Evolutionary conservation across 2,329 filamentous ascomycete species (phyloP).

Genomic region (Ophiostoma novo-ulmi): DNA sequence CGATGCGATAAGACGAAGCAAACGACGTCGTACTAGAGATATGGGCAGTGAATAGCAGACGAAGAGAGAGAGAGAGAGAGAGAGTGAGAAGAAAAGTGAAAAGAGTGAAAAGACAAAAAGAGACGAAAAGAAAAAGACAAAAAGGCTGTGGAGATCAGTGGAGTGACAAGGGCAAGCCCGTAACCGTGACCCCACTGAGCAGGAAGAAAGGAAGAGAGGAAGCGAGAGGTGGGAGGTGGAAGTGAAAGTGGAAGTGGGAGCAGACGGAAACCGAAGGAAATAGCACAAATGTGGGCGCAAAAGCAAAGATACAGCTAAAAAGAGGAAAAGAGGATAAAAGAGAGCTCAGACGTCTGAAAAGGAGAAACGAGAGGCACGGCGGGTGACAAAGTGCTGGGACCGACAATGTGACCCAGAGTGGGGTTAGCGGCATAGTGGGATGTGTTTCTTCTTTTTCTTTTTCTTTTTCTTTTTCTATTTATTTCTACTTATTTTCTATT

Average conservation of each 20-base stretch:
- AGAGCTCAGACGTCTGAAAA: not conserved
- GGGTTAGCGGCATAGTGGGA: not conserved
- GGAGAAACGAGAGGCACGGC: slow-evolving; percentile 7
- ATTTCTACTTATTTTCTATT: no score
- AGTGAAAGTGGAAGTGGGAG: no score
- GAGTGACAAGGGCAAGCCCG: slow-evolving; percentile 8
- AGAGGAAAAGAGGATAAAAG: no score
- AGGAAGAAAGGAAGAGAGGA: slow-evolving; percentile 17
- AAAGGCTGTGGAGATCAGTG: slow-evolving; percentile 25
- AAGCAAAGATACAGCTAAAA: not conserved
- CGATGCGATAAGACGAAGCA: no score
- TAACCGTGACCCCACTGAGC: slow-evolving; percentile 18
- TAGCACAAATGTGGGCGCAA: no score
- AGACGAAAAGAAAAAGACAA: not conserved
- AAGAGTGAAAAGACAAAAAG: not conserved
- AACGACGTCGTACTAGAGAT: no score
- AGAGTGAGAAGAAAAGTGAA: no score
- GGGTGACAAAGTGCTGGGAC: slow-evolving; percentile 26
- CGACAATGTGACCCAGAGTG: slow-evolving; percentile 14
- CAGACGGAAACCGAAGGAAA: no score
- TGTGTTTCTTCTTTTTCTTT: not conserved
- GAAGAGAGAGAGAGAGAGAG: no score
- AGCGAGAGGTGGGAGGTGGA: not conserved
- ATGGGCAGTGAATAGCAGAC: no score
- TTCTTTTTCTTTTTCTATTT: not conserved